Evolutionary conservation across 495 filamentous ascomycete genomes (phyloP), one percentile per base, ranked within the genome.

Genomic region (Podospora pseudoanserina): DNA sequence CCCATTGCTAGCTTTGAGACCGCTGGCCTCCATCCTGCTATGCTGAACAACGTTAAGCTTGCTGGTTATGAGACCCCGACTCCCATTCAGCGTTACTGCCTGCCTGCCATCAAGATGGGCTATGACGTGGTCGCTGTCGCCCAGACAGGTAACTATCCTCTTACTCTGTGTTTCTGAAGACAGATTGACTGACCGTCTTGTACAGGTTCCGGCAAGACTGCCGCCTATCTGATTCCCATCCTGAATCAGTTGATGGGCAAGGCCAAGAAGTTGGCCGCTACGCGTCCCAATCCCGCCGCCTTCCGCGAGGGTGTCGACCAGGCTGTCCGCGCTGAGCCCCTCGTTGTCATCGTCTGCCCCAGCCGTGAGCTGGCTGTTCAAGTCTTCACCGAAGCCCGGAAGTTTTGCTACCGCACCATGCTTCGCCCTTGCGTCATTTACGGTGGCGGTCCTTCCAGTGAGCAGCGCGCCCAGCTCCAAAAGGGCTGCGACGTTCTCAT

Each of bases 201-300:
- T 18, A 20, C 65, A 98, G 94, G 95, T 26, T 97, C 94, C 54
- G 95, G 95, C 65, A 99, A 99, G 81, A 99, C 95, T 1, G 95
- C 89, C 0, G 93, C 95, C 0, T 99, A 93, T 73, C 77, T 99
- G 3, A 89, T 97, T 66, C 95, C 95, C 0, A 92, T 95, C 58
- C 71, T 97, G 55, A 96, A 93, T 49, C 87, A 92, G 78, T 78
- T 97, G 30, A 96, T 97, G 92, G 95, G 95, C 27, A 98, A 97
- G 79, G 92, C 90, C 0, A 93, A 90, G 77, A 92, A 92, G 78
- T 80, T 96, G 2, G 87, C 88, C 1, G 93, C 90, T 18, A 83
- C 88, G 60, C 91, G 93, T 30, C 93, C 94, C 0, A 86, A 87
- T 67, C 75, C 86, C 0, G 74, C 72, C 2, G 80, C 70, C 0